These are phyloP conservation scores for Suhomyces faveliae DNA, from an alignment of 805 yeast genomes.

Conservation along the genomic window DNA sequence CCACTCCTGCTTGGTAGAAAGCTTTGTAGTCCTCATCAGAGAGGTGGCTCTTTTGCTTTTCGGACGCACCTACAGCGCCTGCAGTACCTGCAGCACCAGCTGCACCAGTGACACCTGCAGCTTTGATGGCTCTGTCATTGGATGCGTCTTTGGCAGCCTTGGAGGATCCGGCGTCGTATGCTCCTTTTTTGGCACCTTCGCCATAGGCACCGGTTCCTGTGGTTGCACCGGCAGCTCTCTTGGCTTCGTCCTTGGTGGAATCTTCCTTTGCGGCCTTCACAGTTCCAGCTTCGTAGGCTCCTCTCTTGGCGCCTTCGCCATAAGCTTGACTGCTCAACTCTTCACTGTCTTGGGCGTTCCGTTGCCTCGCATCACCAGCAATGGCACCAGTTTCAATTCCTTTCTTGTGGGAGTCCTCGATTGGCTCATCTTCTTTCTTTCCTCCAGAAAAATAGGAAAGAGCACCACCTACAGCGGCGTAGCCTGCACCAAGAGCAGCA, in stretches of 20 bases:
- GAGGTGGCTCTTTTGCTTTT: neutral
- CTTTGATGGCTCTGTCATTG: neutral
- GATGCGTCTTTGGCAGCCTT: neutral
- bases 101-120: constrained; percentile 10
- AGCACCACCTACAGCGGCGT: constrained; percentile 9
- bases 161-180: constrained; percentile 6
- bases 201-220: constrained; percentile 8
- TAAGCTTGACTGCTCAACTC: constrained; percentile 3
- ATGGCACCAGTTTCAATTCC: constrained; percentile 3
- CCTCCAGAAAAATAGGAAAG: constrained; percentile 4
- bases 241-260: neutral
- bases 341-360: constrained; percentile 2
- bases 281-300: constrained; percentile 9
- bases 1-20: constrained; percentile 16
- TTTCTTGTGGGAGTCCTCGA: neutral
- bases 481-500: constrained; percentile 11
- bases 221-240: neutral
- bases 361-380: constrained; percentile 5
- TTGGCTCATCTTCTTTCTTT: neutral
- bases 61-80: constrained; percentile 8
- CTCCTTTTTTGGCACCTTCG: constrained; percentile 9
- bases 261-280: constrained; percentile 1
- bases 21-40: constrained; percentile 4
- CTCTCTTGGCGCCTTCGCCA: constrained; percentile 10
- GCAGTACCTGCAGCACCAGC: constrained; percentile 7